Base-by-base conservation (phyloP, 345 rosid genomes). In the Salix exigua region DNA sequence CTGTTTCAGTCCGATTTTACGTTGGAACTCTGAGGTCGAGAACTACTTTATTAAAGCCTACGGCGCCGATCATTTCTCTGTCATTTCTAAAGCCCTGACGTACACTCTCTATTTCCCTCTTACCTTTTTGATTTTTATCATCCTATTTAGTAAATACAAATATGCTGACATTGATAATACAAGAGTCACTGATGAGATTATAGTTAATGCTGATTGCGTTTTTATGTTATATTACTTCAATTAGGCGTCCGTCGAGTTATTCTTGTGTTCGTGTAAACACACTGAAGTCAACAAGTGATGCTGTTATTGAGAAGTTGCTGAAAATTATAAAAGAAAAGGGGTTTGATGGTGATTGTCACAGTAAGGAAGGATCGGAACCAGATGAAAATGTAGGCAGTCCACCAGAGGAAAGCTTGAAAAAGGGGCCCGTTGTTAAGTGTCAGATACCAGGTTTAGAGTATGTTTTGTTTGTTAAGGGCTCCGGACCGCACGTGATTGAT, bases 201-300 rank as follows among this genome's bases (percentile, higher is more conserved):
- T 50, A 21, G 42, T 73, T 46, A 5, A 28, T 25, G 6, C 26
- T 75, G n/a, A 33, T 9, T 38, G 50, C 19, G 4, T 37, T 37
- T 64, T 66, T 50, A 48, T 31, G 10, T 64, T 40, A 65, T 25
- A 18, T 66, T 73, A 61, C 42, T 48, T 1, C 71, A 4, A 35
- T 78, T 81, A 93, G 99, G 91, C 88, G 84, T 3, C 98, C 99
- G 0, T 91, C 99, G 6, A 73, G 92, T 65, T 93, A 92, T 83
- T 92, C 98, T 18, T 96, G 98, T 79, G 85, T 96, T 63, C 92
- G 98, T 1, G 96, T 93, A 74, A 96, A 96, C 77, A 88, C 89
- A 14, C 87, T 93, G 28, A 91, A 86, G 82, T 77, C 95, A 23
- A 85, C 95, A 6, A 84, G 84, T 62, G 97, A 93, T 68, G 86